Evolutionary conservation across 2,329 filamentous ascomycete species (phyloP), one percentile per base, ranked within the genome.

Genomic region (Trichoderma harzianum): DNA sequence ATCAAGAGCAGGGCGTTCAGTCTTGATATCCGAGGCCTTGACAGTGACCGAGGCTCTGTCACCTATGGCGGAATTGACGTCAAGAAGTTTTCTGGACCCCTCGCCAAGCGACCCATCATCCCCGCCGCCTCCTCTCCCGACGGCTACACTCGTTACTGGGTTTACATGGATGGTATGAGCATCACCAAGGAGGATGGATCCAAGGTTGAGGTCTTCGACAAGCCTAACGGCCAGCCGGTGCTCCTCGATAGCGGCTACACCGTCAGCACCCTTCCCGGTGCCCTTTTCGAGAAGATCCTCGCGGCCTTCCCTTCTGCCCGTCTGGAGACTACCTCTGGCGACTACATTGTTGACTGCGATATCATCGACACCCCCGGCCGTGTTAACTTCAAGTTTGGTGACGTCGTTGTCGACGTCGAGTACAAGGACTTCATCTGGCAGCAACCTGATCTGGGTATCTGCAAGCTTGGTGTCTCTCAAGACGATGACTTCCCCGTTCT

Each of bases 191-290:
- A 75, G 30, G 78, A 81, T 51, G 78, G 78, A 51, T 81, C 81
- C 51, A 80, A 84, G 18, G 75, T 84, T 10, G 79, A 84, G 32
- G 84, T 88, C 34, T 85, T 90, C 64, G 74, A 77, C 70, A 74
- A 79, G 72, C 73, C 76, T 68, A 79, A 79, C 58, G 76, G 76
- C 61, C 78, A 85, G 47, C 79, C 84, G 26, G 87, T 88, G 16
- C 84, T 91, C 30, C 84, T 92, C 30, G 90, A 92, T 80, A 90
- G 88, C 16, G 92, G 92, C 71, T 91, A 88, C 73, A 91, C 89
- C 55, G 82, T 92, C 70, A 91, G 88, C 79, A 89, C 91, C 73
- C 85, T 94, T 2, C 92, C 92, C 3, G 82, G 87, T 72, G 77
- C 82, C 36, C 79, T 92, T 72, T 86, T 88, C 72, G 74, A 80